Evolutionary conservation across 768 basidiomycete genomes (phyloP).

Genomic region (Leccinum boreale): DNA sequence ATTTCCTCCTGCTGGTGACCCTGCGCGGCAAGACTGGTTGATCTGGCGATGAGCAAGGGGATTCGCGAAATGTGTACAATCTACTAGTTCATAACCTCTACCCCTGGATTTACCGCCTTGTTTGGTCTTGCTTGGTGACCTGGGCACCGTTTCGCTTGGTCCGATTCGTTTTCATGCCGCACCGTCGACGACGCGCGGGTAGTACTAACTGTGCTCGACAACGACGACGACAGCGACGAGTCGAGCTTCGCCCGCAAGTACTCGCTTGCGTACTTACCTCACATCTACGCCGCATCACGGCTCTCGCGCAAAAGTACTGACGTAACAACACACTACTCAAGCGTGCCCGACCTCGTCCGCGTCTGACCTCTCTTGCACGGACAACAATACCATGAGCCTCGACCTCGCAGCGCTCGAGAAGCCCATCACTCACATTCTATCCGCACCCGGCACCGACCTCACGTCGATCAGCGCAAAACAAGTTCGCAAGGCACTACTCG

Average conservation of each 20-base stretch:
- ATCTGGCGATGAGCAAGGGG: conserved; percentile 38
- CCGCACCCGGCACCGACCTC: conserved; percentile 75
- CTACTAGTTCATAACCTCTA: neutral
- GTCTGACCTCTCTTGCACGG: neutral
- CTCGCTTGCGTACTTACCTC: neutral
- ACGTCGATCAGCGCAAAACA: conserved; percentile 82
- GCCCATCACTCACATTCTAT: conserved; percentile 65
- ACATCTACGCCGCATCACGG: too few relatives aligned
- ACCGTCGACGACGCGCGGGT: conserved; percentile 4
- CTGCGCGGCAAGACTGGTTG: conserved; percentile 64
- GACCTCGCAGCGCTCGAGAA: conserved; percentile 55
- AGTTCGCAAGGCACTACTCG: conserved; percentile 73
- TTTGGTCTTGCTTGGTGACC: conserved; percentile 26
- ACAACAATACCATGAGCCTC: conserved; percentile 41
- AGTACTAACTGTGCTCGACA: neutral
- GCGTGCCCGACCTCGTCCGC: neutral
- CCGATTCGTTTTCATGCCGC: neutral
- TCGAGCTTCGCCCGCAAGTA: neutral
- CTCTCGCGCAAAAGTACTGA: too few relatives aligned
- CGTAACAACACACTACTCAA: neutral
- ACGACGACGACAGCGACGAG: conserved; percentile 9
- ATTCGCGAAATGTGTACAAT: neutral
- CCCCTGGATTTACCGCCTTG: neutral
- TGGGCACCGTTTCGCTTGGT: neutral
- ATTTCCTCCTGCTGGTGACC: conserved; percentile 64